These are phyloP conservation scores for Claviceps pusilla DNA, from an alignment of 2,329 filamentous ascomycete genomes.

Conservation along the genomic window DNA sequence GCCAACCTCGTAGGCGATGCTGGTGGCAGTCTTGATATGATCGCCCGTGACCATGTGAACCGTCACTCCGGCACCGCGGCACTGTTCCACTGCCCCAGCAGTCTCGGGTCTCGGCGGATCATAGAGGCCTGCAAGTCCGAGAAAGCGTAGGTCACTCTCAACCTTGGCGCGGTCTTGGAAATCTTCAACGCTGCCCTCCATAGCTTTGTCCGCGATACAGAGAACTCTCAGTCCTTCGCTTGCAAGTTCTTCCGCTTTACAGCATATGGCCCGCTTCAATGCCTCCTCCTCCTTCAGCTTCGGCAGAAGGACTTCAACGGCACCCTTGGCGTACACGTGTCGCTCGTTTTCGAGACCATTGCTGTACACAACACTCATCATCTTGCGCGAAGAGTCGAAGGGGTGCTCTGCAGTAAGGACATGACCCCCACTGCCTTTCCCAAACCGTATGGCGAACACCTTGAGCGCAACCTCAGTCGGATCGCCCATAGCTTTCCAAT, in stretches of 20 bases:
- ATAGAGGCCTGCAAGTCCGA: slow-evolving; percentile 58
- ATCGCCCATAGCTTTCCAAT: slow-evolving; percentile 48
- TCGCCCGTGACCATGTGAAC: slow-evolving; percentile 60
- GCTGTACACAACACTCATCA: slow-evolving; percentile 56
- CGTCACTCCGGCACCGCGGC: slow-evolving; percentile 45
- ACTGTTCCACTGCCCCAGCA: slow-evolving; percentile 42
- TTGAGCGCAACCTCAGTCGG: slow-evolving; percentile 62
- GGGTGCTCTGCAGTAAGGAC: slow-evolving; percentile 49
- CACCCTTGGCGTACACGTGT: slow-evolving; percentile 42
- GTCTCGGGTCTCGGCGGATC: slow-evolving; percentile 58
- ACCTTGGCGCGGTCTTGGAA: slow-evolving; percentile 35
- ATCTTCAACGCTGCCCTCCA: slow-evolving; percentile 21
- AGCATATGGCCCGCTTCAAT: slow-evolving; percentile 29
- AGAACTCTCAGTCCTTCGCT: slow-evolving; percentile 53
- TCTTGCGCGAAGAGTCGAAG: slow-evolving; percentile 59
- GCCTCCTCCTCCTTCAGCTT: slow-evolving; percentile 33
- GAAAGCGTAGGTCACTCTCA: slow-evolving; percentile 44
- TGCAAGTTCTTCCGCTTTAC: slow-evolving; percentile 40
- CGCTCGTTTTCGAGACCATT: slow-evolving; percentile 18
- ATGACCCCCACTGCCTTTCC: slow-evolving; percentile 30
- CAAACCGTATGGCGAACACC: slow-evolving; percentile 57
- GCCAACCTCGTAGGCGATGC: slow-evolving; percentile 50
- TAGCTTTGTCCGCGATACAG: slow-evolving; percentile 42
- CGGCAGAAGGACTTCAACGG: slow-evolving; percentile 41
- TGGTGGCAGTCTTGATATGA: slow-evolving; percentile 51